Percentiles rank a stretch among this genome's conserved stretches.
phyloP scores from a whole-genome alignment of 2,329 filamentous ascomycete genomes.

The Hypocreales sp. region DNA sequence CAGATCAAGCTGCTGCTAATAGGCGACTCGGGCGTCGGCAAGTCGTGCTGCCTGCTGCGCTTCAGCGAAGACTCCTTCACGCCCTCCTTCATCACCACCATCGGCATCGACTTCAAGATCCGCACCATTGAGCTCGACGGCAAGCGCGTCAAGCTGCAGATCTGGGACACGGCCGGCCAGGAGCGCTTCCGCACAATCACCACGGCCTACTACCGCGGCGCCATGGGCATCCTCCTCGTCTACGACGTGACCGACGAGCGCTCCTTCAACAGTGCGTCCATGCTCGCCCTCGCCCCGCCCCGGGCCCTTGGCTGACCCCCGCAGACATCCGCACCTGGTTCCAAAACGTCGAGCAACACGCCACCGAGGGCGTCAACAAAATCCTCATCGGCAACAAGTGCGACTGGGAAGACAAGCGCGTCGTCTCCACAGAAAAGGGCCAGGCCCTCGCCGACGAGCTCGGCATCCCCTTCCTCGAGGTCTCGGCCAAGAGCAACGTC shows the following conservation, averaged over 20 bases:
- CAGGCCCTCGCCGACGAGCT: conserved; percentile 90
- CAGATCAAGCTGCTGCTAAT: conserved; percentile 96
- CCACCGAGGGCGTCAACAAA: conserved; percentile 98
- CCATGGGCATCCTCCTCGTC: conserved; percentile 94
- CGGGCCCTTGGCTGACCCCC: too few relatives aligned
- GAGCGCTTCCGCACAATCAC: conserved; percentile 98
- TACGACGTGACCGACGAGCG: conserved; percentile 97
- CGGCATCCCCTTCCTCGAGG: conserved; percentile 95
- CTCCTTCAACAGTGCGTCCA: conserved; percentile 74
- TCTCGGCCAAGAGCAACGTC: conserved; percentile 98
- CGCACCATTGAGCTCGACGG: conserved; percentile 97
- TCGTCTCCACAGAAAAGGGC: conserved; percentile 81
- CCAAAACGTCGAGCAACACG: conserved; percentile 95
- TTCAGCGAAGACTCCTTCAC: conserved; percentile 98
- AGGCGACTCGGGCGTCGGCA: conserved; percentile 90
- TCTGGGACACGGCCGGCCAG: conserved; percentile 98
- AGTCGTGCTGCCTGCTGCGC: conserved; percentile 90
- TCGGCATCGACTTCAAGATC: conserved; percentile 99
- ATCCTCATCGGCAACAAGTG: conserved; percentile 99
- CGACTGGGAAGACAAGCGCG: conserved; percentile 98
- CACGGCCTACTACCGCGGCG: conserved; percentile 94
- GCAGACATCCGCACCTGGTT: conserved; percentile 98
- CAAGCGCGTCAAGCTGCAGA: conserved; percentile 97
- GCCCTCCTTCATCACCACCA: conserved; percentile 95
- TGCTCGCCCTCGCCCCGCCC: conserved; percentile 1